Evolutionary conservation across 768 basidiomycete genomes (phyloP), one percentile per base, ranked within the genome.

Genomic region (Lentinula sp.): DNA sequence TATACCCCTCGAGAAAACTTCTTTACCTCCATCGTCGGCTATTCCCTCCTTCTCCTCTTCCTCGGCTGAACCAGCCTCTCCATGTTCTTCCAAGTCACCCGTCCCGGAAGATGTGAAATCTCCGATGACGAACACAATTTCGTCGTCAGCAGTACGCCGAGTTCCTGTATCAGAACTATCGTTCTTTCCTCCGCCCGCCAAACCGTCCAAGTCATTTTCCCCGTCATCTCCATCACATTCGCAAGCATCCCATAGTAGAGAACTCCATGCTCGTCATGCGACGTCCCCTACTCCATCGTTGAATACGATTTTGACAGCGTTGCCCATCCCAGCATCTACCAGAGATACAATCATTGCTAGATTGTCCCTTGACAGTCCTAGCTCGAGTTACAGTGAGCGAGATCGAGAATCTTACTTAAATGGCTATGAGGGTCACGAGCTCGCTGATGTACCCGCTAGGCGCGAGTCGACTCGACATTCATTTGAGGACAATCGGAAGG

Each of bases 1-100:
- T 67, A 88, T 98, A 60, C 94, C 95, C 0, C 68, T 88, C 39
- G 84, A 87, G 55, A 78, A 79, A 63, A 78, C 84, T 23, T 75
- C 79, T 79, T 50, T 76, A 70, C 28, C 57, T 32, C 13, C 28
- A 45, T 15, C 28, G 21, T 7, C 55, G 21, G 39, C 21, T 28
- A 28, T 16, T 23, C 13, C 31, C n/a, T 35, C 34, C 28, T 21
- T 21, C 18, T 11, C 23, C 40, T 45, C 55, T 23, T 32, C 23
- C 18, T 57, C 21, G 57, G 28, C 15, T 15, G 48, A 49, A 45
- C n/a, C 31, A 50, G 15, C n/a, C 39, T 18, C 35, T 9, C 10
- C 16, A 18, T 31, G 7, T 57, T 57, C 56, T 34, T 35, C 31
- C 9, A n/a, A 7, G 21, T 32, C 2, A 11, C 4, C n/a, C 3